These are phyloP conservation scores for Trichoderma breve DNA, from an alignment of 2,329 filamentous ascomycete species.

Conservation along the genomic window DNA sequence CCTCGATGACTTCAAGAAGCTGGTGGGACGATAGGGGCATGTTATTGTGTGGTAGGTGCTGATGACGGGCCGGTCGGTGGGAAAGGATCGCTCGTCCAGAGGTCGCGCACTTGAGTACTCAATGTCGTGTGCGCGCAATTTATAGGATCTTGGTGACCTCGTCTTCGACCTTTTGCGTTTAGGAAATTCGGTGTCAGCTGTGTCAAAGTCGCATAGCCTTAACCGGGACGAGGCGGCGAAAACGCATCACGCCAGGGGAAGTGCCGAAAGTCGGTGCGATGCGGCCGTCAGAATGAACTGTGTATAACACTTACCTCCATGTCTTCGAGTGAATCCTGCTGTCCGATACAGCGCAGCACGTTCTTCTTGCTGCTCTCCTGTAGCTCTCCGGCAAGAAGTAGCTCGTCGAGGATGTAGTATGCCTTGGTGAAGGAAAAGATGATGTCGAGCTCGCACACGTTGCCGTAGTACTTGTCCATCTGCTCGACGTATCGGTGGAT, in stretches of 20 bases:
- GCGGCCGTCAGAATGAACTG: slow-evolving; percentile 22
- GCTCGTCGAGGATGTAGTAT: slow-evolving; percentile 97
- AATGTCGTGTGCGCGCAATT: slow-evolving; percentile 28
- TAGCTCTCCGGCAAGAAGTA: slow-evolving; percentile 91
- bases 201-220: slow-evolving; percentile 24
- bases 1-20: slow-evolving; percentile 8
- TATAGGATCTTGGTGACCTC: slow-evolving; percentile 90
- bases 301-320: slow-evolving; percentile 80
- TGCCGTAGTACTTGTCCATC: slow-evolving; percentile 99
- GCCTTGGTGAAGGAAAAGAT: slow-evolving; percentile 99
- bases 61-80: background rate
- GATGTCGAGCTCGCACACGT: slow-evolving; percentile 98
- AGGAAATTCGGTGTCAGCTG: slow-evolving; percentile 33
- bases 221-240: background rate
- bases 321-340: slow-evolving; percentile 96
- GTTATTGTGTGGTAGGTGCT: background rate
- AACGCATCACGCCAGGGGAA: slow-evolving; percentile 21
- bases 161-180: slow-evolving; percentile 67
- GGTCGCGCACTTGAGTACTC: background rate
- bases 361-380: slow-evolving; percentile 99
- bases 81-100: background rate
- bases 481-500: slow-evolving; percentile 99
- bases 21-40: slow-evolving; percentile 2
- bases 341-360: slow-evolving; percentile 89
- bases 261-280: slow-evolving; percentile 18